Evolutionary conservation across 2,329 filamentous ascomycete species (phyloP).

Genomic region (Pseudogymnoascus sp.): DNA sequence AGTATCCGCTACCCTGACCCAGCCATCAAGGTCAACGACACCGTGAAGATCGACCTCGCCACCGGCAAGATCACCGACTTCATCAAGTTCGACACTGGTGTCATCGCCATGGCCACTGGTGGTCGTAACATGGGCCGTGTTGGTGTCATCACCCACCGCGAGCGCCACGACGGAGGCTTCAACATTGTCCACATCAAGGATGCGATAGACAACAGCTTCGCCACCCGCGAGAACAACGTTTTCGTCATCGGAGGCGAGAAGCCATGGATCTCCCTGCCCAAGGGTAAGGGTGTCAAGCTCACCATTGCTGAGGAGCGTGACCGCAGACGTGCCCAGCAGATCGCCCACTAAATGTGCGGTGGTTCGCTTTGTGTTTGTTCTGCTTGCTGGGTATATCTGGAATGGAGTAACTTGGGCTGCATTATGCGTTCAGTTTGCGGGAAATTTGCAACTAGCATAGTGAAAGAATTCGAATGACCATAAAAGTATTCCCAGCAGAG

Average conservation of each 20-base stretch:
- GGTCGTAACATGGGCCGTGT: constrained; percentile 99
- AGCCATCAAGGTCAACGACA: constrained; percentile 99
- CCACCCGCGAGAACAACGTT: constrained; percentile 98
- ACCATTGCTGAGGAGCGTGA: constrained; percentile 98
- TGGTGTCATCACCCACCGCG: constrained; percentile 99
- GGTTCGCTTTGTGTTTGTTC: constrained; percentile 10
- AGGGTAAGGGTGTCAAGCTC: constrained; percentile 99
- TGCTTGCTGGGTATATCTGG: constrained; percentile 15
- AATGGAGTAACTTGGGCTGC: constrained; percentile 28
- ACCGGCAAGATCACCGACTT: constrained; percentile 98
- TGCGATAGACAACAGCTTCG: constrained; percentile 99
- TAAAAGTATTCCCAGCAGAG: constrained; percentile 9
- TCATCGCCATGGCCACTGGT: constrained; percentile 97
- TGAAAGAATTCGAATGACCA: constrained; percentile 24
- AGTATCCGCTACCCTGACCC: constrained; percentile 99
- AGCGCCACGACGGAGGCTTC: constrained; percentile 99
- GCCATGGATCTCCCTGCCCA: constrained; percentile 98
- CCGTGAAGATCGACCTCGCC: constrained; percentile 95
- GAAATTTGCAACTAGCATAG: constrained; percentile 28
- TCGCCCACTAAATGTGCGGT: constrained; percentile 28
- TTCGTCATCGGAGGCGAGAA: constrained; percentile 98
- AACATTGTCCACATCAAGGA: constrained; percentile 99
- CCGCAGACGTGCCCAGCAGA: constrained; percentile 68
- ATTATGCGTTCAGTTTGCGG: constrained; percentile 21
- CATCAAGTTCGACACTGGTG: constrained; percentile 98